phyloP scores from a whole-genome alignment of 148 eudicot genomes.

The Amaranthus hypochondriacus region DNA sequence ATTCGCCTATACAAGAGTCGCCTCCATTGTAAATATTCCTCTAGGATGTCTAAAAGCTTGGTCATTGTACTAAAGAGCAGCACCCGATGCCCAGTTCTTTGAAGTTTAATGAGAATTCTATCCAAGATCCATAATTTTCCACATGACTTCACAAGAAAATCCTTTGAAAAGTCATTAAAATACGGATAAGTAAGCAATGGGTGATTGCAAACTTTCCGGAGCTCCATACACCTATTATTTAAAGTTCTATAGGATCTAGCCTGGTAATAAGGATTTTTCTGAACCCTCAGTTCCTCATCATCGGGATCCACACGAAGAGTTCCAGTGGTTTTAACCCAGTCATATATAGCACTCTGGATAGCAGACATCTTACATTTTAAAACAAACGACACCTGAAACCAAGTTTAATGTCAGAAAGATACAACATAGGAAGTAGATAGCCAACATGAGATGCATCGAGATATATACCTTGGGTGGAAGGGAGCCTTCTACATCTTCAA shows the following conservation, averaged over 20 bases:
- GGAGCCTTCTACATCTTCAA: conserved; percentile 99
- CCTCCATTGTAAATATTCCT: conserved; percentile 97
- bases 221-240: conserved; percentile 96
- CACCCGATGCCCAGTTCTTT: conserved; percentile 96
- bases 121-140: conserved; percentile 94
- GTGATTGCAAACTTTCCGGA: conserved; percentile 91
- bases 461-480: conserved; percentile 93
- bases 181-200: conserved; percentile 95
- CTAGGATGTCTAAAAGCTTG: conserved; percentile 84
- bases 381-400: conserved; percentile 76
- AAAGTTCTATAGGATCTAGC: conserved; percentile 58
- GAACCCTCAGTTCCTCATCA: conserved; percentile 69
- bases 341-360: conserved; percentile 82
- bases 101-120: conserved; percentile 84
- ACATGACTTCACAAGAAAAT: conserved; percentile 90
- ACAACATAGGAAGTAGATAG: conserved; percentile 5
- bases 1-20: conserved; percentile 84
- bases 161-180: conserved; percentile 73
- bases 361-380: conserved; percentile 93
- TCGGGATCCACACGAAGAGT: conserved; percentile 94
- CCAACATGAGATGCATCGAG: neutral
- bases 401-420: conserved; percentile 29
- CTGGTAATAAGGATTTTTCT: conserved; percentile 69
- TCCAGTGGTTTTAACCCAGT: conserved; percentile 95
- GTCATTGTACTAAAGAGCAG: conserved; percentile 99